These are phyloP conservation scores for Gaeumannomyces sp. DNA, from an alignment of 2,329 filamentous ascomycete species.

Conservation along the genomic window DNA sequence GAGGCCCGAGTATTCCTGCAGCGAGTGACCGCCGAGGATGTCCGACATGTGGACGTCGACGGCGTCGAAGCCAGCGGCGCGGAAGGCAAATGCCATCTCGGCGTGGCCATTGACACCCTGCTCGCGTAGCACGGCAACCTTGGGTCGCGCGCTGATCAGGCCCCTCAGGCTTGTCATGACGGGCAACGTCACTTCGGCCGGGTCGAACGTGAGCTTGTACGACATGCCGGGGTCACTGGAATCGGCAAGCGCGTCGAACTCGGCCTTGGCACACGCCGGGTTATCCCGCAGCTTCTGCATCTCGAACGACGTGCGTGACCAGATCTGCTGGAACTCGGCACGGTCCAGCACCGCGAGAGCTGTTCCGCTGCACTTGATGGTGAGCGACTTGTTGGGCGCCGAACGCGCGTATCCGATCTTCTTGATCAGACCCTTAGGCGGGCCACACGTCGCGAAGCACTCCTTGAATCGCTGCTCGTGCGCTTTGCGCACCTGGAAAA, in stretches of 20 bases:
- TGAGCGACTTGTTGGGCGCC: slow-evolving; percentile 65
- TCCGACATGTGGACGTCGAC: slow-evolving; percentile 98
- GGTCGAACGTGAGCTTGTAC: slow-evolving; percentile 77
- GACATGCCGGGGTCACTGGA: slow-evolving; percentile 73
- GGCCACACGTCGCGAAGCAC: slow-evolving; percentile 86
- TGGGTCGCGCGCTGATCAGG: slow-evolving; percentile 53
- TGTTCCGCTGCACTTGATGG: slow-evolving; percentile 64
- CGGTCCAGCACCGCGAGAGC: slow-evolving; percentile 65
- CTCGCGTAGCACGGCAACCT: slow-evolving; percentile 88
- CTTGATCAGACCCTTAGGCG: slow-evolving; percentile 72
- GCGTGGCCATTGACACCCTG: slow-evolving; percentile 92
- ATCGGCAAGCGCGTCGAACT: slow-evolving; percentile 70
- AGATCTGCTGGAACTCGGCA: slow-evolving; percentile 73
- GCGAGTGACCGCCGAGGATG: slow-evolving; percentile 70
- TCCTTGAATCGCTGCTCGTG: slow-evolving; percentile 81
- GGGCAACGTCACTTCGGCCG: slow-evolving; percentile 64
- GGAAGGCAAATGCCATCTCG: slow-evolving; percentile 98
- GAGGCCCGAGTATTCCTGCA: slow-evolving; percentile 78
- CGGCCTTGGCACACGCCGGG: slow-evolving; percentile 75
- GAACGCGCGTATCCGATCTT: slow-evolving; percentile 74
- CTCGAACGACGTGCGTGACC: slow-evolving; percentile 81
- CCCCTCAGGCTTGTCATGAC: slow-evolving; percentile 54
- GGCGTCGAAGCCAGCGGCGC: slow-evolving; percentile 81
- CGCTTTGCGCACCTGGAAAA: slow-evolving; percentile 86
- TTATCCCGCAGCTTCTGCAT: slow-evolving; percentile 92